Conservation (phyloP, 305 asterid species). For the Solanum chacoense region DNA sequence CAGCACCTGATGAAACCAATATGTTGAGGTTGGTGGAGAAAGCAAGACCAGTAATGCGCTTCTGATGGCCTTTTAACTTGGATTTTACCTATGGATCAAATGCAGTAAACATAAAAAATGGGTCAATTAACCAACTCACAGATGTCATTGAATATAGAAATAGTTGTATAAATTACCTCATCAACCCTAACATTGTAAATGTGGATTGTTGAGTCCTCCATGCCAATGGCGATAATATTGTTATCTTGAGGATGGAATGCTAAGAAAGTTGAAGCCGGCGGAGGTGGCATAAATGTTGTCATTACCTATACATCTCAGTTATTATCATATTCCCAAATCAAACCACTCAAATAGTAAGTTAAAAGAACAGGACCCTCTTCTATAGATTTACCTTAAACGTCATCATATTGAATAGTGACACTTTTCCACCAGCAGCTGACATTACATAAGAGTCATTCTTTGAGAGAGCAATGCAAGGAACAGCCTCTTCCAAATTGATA, state of each 20-base stretch:
- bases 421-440: constrained; percentile 88
- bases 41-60: constrained; percentile 74
- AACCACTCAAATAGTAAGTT: not conserved
- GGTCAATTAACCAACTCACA: not conserved
- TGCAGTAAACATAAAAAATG: not conserved
- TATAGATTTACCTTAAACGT: constrained; percentile 50
- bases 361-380: not conserved
- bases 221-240: constrained; percentile 72
- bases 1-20: constrained; percentile 79
- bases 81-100: constrained; percentile 45
- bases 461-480: constrained; percentile 80
- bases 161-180: constrained; percentile 28
- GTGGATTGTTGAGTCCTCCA: constrained; percentile 82
- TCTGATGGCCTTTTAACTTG: constrained; percentile 77
- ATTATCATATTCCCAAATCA: not conserved
- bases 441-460: constrained; percentile 81
- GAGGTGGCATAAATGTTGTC: constrained; percentile 92
- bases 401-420: constrained; percentile 81
- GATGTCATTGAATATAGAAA: not conserved
- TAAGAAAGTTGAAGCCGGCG: constrained; percentile 69
- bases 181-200: constrained; percentile 66
- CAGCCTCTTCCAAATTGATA: constrained; percentile 65
- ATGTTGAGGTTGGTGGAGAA: constrained; percentile 65
- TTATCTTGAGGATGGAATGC: constrained; percentile 86
- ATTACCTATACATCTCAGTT: constrained; percentile 32